Conservation (phyloP, 495 filamentous ascomycete species). For the Trichoderma erinaceum region DNA sequence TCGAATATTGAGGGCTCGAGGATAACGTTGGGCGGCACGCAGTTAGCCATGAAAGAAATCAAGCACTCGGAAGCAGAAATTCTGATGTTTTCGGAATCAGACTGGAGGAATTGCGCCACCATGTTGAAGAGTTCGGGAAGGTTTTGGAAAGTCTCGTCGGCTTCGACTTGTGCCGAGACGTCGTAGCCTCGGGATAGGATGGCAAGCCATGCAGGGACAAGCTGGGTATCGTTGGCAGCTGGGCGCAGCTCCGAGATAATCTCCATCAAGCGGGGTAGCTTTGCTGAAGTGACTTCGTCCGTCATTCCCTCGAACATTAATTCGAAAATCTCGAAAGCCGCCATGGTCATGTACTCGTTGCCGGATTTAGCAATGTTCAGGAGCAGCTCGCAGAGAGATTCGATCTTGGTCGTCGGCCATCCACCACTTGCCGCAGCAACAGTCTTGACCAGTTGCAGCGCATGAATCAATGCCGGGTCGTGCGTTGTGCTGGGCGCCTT, state of each 20-base stretch:
- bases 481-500: conserved; percentile 56
- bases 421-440: conserved; percentile 79
- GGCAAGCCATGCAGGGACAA: conserved; percentile 93
- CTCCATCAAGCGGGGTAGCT: conserved; percentile 81
- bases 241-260: conserved; percentile 82
- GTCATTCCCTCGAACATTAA: conserved; percentile 88
- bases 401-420: conserved; percentile 96
- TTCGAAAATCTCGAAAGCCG: conserved; percentile 94
- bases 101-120: conserved; percentile 73
- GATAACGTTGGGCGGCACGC: conserved; percentile 71
- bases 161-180: conserved; percentile 77
- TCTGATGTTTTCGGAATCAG: conserved; percentile 83
- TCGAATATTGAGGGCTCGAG: conserved; percentile 83
- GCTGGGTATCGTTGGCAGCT: conserved; percentile 81
- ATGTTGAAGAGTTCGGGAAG: conserved; percentile 73
- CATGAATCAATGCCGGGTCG: conserved; percentile 82
- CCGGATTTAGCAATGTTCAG: conserved; percentile 79
- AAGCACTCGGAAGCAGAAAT: conserved; percentile 91
- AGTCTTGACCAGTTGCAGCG: conserved; percentile 82
- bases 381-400: conserved; percentile 79
- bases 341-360: conserved; percentile 92
- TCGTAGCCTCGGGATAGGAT: conserved; percentile 91
- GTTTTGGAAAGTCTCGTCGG: conserved; percentile 82
- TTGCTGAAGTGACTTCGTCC: conserved; percentile 76
- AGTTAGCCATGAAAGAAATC: conserved; percentile 84